Evolutionary conservation across 2,329 filamentous ascomycete genomes (phyloP).

Genomic region (Sporothrix globosa): DNA sequence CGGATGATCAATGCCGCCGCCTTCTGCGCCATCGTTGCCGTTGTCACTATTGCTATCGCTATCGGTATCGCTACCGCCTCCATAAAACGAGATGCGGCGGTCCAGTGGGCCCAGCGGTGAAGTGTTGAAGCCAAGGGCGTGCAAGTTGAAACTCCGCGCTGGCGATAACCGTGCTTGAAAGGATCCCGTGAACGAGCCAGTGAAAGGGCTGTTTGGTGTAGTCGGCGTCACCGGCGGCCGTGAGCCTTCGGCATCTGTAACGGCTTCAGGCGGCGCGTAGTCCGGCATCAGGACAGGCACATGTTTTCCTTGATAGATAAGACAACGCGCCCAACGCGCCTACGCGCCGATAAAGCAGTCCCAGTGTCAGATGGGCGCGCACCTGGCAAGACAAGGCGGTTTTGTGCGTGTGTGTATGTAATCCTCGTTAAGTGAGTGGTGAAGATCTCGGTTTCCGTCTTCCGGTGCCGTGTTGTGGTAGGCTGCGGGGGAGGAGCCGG

Average conservation of each 20-base stretch:
- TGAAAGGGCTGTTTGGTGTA: slow-evolving; percentile 34
- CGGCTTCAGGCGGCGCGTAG: slow-evolving; percentile 26
- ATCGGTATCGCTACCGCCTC: slow-evolving; percentile 25
- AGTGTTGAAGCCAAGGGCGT: slow-evolving; percentile 40
- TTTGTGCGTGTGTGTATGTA: background rate
- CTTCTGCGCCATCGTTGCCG: background rate
- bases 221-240: slow-evolving; percentile 29
- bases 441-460: slow-evolving; percentile 19
- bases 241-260: background rate
- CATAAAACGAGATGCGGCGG: slow-evolving; percentile 40
- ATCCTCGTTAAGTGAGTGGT: background rate
- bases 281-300: slow-evolving; percentile 33
- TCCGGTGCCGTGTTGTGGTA: slow-evolving; percentile 10
- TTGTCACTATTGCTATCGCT: background rate
- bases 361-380: slow-evolving; percentile 10
- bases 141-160: slow-evolving; percentile 40
- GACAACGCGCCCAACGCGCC: background rate
- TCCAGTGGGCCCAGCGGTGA: slow-evolving; percentile 43
- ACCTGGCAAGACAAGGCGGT: background rate
- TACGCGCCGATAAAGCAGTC: background rate
- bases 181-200: slow-evolving; percentile 32
- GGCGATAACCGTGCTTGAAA: slow-evolving; percentile 19
- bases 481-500: slow-evolving; percentile 13
- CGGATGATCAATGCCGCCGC: slow-evolving; percentile 14
- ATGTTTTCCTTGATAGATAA: slow-evolving; percentile 14